Percentiles rank a stretch among this genome's conserved stretches.
Evolutionary conservation across 2,329 filamentous ascomycete genomes (phyloP).

Genomic region (Purpureocillium lavendulum): DNA sequence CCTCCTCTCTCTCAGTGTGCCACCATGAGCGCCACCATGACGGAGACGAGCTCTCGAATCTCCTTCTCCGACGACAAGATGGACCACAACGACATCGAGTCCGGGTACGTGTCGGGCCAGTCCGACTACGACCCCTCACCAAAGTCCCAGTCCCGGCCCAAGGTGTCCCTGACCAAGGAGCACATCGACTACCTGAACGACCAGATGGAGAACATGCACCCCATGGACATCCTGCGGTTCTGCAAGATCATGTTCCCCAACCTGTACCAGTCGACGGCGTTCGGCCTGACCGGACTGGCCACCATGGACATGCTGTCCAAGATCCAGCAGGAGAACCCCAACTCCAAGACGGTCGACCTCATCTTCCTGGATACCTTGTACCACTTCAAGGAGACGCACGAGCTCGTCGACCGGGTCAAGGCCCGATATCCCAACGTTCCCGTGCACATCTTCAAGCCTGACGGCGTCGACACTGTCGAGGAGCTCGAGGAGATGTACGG

Average conservation of each 20-base stretch:
- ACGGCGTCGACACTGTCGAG: slow-evolving; percentile 59
- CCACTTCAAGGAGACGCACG: slow-evolving; percentile 71
- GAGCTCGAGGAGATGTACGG: slow-evolving; percentile 82
- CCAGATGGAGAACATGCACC: slow-evolving; percentile 79
- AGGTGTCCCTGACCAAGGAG: slow-evolving; percentile 76
- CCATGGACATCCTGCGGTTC: slow-evolving; percentile 88
- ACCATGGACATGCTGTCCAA: slow-evolving; percentile 81
- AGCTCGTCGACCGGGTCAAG: slow-evolving; percentile 66
- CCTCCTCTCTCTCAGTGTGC: background rate
- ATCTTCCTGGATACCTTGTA: slow-evolving; percentile 81
- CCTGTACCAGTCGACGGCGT: slow-evolving; percentile 80
- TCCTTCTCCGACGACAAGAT: slow-evolving; percentile 31
- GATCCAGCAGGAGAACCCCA: slow-evolving; percentile 55
- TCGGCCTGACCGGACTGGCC: slow-evolving; percentile 71
- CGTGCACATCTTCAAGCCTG: slow-evolving; percentile 85
- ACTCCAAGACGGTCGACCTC: slow-evolving; percentile 51
- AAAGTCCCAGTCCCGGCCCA: slow-evolving; percentile 45
- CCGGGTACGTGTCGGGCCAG: slow-evolving; percentile 67
- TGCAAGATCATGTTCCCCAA: slow-evolving; percentile 83
- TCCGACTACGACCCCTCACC: slow-evolving; percentile 30
- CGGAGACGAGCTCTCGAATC: slow-evolving; percentile 29
- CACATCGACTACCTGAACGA: slow-evolving; percentile 88
- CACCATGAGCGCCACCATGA: slow-evolving; percentile 26
- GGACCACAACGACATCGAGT: slow-evolving; percentile 51
- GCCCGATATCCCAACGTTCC: slow-evolving; percentile 69